Conservation (phyloP, 2,329 filamentous ascomycete species). For the Neopestalotiopsis rosae region DNA sequence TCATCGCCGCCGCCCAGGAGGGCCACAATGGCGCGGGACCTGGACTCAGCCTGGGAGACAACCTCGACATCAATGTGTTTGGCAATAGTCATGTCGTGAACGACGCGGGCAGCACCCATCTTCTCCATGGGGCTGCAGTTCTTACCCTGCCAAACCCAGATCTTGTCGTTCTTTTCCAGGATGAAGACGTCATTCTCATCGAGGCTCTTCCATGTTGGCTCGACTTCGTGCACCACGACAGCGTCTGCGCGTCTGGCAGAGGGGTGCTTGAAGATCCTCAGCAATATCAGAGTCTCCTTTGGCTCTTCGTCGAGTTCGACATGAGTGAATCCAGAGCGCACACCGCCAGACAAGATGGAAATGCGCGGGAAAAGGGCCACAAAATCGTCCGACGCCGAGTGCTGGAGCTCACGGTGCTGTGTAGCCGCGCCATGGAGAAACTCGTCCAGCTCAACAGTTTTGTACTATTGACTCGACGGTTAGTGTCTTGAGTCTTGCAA, state of each 20-base stretch:
- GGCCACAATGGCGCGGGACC: slow-evolving; percentile 46
- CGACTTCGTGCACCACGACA: slow-evolving; percentile 67
- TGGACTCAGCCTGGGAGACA: slow-evolving; percentile 63
- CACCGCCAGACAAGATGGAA: slow-evolving; percentile 65
- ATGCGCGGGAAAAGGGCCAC: slow-evolving; percentile 64
- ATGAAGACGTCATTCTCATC: slow-evolving; percentile 72
- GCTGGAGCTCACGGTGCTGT: slow-evolving; percentile 70
- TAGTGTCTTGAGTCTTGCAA: not conserved
- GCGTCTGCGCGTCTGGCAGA: slow-evolving; percentile 49
- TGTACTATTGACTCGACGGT: slow-evolving; percentile 50
- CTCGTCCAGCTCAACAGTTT: slow-evolving; percentile 73
- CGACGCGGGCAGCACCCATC: slow-evolving; percentile 70
- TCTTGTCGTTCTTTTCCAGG: slow-evolving; percentile 65
- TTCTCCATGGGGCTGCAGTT: slow-evolving; percentile 72
- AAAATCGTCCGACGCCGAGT: slow-evolving; percentile 64
- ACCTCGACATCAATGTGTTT: slow-evolving; percentile 72
- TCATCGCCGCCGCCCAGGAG: slow-evolving; percentile 22
- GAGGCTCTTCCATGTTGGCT: slow-evolving; percentile 64
- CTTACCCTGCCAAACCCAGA: slow-evolving; percentile 73
- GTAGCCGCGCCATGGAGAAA: slow-evolving; percentile 65
- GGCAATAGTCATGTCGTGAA: slow-evolving; percentile 67
- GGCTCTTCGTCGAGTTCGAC: slow-evolving; percentile 55
- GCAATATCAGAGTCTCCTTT: slow-evolving; percentile 53
- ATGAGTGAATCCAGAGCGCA: slow-evolving; percentile 66
- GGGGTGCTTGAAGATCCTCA: slow-evolving; percentile 69